Evolutionary conservation across 2,329 filamentous ascomycete species (phyloP), one percentile per base, ranked within the genome.

Genomic region (Neurospora sp.): DNA sequence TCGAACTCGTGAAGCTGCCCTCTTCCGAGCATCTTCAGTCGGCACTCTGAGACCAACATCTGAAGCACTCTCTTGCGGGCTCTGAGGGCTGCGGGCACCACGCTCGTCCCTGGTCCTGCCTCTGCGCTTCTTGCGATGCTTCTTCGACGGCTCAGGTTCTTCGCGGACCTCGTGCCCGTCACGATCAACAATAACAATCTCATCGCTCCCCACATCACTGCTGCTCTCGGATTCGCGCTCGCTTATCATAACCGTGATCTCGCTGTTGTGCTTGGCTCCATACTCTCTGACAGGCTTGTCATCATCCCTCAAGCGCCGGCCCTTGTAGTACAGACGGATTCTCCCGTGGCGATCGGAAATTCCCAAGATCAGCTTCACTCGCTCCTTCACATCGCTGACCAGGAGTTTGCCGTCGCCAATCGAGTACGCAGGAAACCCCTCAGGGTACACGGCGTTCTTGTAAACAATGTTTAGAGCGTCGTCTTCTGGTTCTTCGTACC

Each of bases 321-420:
- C 91, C 78, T 93, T 93, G 82, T 91, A 93, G 70, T 91, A 84
- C 76, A 94, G 83, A 78, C 89, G 91, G 77, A 93, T 82, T 66
- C 84, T 81, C 8, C 81, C 78, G 76, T 83, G 77, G 76, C 82
- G 81, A 66, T 88, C 85, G 5, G 85, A 83, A 39, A 92, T 80
- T 68, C 88, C 86, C 80, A 92, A 85, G 77, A 92, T 84, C 74
- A 90, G 83, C 69, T 87, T 88, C 5, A 89, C 87, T n/a, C 90
- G 89, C 69, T 90, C 84, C 70, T 87, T 85, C 39, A 94, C 84
- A 75, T 92, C 90, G 69, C 84, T 81, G 40, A 93, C 87, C 40
- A 83, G 84, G 70, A 94, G 81, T 76, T 91, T 89, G 66, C 91
- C 91, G 77, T 92, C 89, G 70, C 88, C 89, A 76, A 95, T 93